phyloP scores from a whole-genome alignment of 176 grass and related monocot genomes.

The Carex pumila region DNA sequence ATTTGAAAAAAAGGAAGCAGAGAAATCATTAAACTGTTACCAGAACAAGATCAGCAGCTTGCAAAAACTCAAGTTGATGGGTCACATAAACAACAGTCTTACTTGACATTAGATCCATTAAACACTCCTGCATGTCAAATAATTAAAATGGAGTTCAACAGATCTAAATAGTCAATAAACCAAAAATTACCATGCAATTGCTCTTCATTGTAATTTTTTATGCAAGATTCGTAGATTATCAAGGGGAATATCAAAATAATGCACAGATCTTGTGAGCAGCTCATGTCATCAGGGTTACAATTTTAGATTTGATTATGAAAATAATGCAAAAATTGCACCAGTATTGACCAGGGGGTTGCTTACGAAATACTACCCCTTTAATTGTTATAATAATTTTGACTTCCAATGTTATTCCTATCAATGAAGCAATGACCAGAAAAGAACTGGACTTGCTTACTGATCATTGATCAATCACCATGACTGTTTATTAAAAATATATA shows the following conservation, averaged over 20 bases:
- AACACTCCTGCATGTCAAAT: constrained; percentile 55
- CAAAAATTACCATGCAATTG: not conserved
- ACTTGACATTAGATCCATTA: constrained; percentile 46
- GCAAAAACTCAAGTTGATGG: constrained; percentile 82
- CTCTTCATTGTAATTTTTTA: not conserved
- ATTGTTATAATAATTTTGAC: not conserved
- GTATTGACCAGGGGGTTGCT: not conserved
- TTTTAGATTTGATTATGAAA: not conserved
- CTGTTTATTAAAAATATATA: not conserved
- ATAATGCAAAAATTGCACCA: not conserved
- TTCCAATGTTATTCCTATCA: not conserved
- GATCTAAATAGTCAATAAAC: not conserved
- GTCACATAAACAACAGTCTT: constrained; percentile 87
- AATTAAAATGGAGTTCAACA: not conserved
- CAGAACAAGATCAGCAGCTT: constrained; percentile 66
- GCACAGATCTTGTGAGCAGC: not conserved
- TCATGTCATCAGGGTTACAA: not conserved
- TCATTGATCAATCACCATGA: not conserved
- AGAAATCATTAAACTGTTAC: constrained; percentile 33
- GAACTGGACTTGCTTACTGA: not conserved
- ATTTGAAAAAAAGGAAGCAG: not conserved
- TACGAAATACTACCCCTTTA: not conserved
- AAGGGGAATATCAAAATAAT: not conserved
- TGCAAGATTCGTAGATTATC: not conserved
- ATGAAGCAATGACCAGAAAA: not conserved